phyloP scores from a whole-genome alignment of 73 alveolate species.

The Stentor roeselii region DNA sequence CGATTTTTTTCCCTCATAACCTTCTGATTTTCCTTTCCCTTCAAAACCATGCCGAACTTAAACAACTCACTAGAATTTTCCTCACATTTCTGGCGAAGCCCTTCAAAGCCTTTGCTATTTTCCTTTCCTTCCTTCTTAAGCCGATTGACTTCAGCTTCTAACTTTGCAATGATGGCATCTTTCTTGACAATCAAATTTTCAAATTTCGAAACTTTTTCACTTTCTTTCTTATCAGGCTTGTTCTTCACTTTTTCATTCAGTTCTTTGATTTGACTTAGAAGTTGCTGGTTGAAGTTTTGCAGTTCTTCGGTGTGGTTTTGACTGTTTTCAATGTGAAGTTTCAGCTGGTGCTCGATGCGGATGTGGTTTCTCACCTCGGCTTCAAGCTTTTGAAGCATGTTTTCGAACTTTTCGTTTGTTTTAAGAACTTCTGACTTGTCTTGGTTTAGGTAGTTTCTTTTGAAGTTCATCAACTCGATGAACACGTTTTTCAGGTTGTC shows the following conservation, averaged over 20 bases:
- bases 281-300: conserved; percentile 26
- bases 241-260: not conserved
- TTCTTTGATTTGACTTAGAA: not conserved
- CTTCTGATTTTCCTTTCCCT: not conserved
- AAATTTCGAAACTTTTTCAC: not conserved
- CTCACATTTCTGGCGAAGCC: not conserved
- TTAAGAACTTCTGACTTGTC: not conserved
- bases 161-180: not conserved
- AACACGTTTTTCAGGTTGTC: not conserved
- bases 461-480: conserved; percentile 1
- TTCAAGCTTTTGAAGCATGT: conserved; percentile 37
- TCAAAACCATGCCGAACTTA: not conserved
- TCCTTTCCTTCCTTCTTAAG: too few relatives aligned
- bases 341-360: conserved; percentile 39
- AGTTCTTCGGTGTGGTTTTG: conserved; percentile 40
- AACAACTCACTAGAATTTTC: not conserved
- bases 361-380: conserved; percentile 42
- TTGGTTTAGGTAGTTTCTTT: not conserved
- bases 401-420: conserved; percentile 20
- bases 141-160: not conserved
- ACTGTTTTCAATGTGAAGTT: conserved; percentile 36
- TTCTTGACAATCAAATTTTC: too few relatives aligned
- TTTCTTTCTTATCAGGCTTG: not conserved
- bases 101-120: not conserved
- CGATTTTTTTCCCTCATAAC: not conserved